Base-by-base conservation (phyloP, 129 eudicot genomes). In the Ambrosia artemisiifolia region DNA sequence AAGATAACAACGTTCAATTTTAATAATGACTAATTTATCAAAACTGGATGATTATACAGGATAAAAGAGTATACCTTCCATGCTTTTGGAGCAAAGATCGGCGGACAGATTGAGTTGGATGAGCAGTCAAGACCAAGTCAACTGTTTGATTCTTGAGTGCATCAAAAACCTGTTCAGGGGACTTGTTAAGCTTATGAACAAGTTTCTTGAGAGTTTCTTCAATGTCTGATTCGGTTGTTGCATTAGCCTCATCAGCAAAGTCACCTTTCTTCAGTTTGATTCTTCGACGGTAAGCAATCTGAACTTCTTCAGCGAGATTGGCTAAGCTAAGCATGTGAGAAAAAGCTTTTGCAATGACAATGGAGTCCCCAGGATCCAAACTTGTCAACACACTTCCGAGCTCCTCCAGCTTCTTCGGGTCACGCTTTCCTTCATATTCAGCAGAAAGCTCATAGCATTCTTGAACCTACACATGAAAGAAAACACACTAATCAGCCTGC, bases 281-380 rank as follows among this genome's bases (percentile, higher is more conserved):
- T 11, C 64, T 59, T 12, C 64, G n/a, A 20, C 64, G 40, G 17
- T 24, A 30, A 59, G 64, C 64, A 12, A 59, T 24, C 38, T 59
- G 64, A 59, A 59, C 63, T 30, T 59, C 38, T 12, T 59, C 38
- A 4, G 64, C 64, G 8, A 59, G 64, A 59, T 59, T 55, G 34
- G 34, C 63, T 4, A 55, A 55, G 63, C 9, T 55, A 20, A 55
- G 63, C 63, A 55, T 55, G 63, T 55, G 63, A 47, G 53, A 4
- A 14, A 11, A 47, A 14, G 53, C 14, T 47, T 47, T 47, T 47
- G 53, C 53, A 47, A 55, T 76, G 24, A 93, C 95, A 57, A 93
- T 93, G n/a, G 96, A 93, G 50, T 93, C 98, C 77, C 98, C 98
- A 0, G 98, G 88, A 79, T 93, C 98, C 84, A 93, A 84, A 72